phyloP scores from a whole-genome alignment of 2,329 filamentous ascomycete species.

The Aschersonia sp. region DNA sequence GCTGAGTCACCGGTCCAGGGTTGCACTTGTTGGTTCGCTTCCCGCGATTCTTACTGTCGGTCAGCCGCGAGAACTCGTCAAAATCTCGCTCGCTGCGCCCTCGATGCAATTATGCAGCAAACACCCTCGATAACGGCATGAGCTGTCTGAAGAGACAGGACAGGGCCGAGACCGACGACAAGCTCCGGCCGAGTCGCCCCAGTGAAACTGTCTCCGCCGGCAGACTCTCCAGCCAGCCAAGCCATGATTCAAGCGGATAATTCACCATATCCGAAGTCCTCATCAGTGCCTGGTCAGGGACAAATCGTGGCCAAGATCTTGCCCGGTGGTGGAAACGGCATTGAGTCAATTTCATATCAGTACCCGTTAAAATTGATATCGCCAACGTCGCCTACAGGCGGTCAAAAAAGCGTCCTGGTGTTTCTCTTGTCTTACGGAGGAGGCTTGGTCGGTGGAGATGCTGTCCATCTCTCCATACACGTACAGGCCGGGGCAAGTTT shows the following conservation, averaged over 20 bases:
- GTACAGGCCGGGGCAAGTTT: slow-evolving; percentile 53
- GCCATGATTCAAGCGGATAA: slow-evolving; percentile 6
- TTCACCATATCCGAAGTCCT: slow-evolving; percentile 59
- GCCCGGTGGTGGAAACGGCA: slow-evolving; percentile 54
- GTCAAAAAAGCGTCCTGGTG: slow-evolving; percentile 57
- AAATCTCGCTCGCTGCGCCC: too few species aligned
- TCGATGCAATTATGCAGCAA: too few species aligned
- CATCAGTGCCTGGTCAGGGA: slow-evolving; percentile 64
- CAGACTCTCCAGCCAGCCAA: background rate
- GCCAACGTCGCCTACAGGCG: slow-evolving; percentile 46
- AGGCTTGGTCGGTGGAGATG: slow-evolving; percentile 78
- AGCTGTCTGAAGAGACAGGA: too few species aligned
- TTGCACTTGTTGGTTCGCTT: too few species aligned
- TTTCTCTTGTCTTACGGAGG: slow-evolving; percentile 92
- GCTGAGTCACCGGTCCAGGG: too few species aligned
- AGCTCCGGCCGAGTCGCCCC: too few species aligned
- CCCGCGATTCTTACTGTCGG: too few species aligned
- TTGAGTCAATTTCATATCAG: slow-evolving; percentile 69
- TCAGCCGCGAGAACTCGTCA: too few species aligned
- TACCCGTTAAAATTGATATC: slow-evolving; percentile 92
- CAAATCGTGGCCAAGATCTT: slow-evolving; percentile 58
- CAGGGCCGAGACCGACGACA: too few species aligned
- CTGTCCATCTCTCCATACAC: slow-evolving; percentile 56
- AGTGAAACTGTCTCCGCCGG: too few species aligned
- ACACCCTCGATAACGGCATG: too few species aligned